A percentile compares a stretch with the other conserved stretches of the same genome.
Evolutionary conservation across 2,329 filamentous ascomycete genomes (phyloP).

Genomic region (Phyllosticta capitalensis): DNA sequence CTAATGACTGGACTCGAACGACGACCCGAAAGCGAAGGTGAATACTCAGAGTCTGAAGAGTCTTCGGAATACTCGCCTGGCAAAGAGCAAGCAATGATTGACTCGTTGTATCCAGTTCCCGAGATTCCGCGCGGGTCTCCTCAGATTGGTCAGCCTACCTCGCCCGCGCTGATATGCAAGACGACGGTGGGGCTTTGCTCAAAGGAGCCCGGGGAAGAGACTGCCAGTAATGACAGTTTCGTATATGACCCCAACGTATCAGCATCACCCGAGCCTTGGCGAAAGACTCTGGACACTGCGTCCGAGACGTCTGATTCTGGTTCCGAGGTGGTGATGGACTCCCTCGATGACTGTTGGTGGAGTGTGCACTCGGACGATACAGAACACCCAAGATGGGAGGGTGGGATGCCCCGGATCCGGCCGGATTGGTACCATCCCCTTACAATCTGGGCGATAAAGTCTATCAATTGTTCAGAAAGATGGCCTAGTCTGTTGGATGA

Average conservation of each 20-base stretch:
- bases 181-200: neutral
- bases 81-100: neutral
- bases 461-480: neutral
- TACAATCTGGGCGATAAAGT: neutral
- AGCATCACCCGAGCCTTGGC: neutral
- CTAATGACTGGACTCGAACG: too few species aligned
- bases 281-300: neutral
- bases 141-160: neutral
- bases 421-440: neutral
- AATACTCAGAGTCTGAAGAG: neutral
- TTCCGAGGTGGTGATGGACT: neutral
- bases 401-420: neutral
- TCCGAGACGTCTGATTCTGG: neutral
- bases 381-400: too few species aligned
- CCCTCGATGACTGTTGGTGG: neutral
- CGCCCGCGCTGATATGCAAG: neutral
- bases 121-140: neutral
- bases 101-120: neutral
- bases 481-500: neutral
- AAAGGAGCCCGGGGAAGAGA: neutral
- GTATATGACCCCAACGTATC: neutral
- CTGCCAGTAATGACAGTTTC: neutral
- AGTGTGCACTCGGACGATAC: neutral
- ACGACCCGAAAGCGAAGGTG: neutral
- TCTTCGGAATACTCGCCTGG: neutral